These are phyloP conservation scores for Neurospora sp. DNA, from an alignment of 495 filamentous ascomycete species.

Conservation along the genomic window DNA sequence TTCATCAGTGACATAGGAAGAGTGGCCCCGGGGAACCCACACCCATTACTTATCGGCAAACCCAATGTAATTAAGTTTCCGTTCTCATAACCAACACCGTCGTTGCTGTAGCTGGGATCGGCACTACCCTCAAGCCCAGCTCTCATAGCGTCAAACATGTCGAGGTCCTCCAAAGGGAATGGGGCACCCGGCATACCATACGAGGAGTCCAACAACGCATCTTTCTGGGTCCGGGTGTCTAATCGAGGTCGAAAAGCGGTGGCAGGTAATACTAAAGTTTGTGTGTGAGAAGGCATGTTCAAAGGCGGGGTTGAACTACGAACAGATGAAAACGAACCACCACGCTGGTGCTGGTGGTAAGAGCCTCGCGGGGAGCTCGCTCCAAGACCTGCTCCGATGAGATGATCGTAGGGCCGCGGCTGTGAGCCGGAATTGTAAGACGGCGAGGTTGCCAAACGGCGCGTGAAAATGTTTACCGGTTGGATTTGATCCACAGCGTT, in stretches of 20 bases:
- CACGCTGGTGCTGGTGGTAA: slow-evolving; percentile 13
- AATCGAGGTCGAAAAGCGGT: slow-evolving; percentile 13
- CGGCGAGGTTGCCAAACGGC: neutral
- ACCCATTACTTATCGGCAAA: slow-evolving; percentile 14
- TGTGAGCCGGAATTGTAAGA: neutral
- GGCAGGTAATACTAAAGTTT: slow-evolving; percentile 28
- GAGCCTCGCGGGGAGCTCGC: neutral
- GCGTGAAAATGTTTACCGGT: neutral
- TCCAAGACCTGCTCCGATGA: neutral
- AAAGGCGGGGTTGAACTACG: slow-evolving; percentile 33
- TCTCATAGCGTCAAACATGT: slow-evolving; percentile 7
- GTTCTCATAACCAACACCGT: slow-evolving; percentile 6
- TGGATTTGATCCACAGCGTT: neutral
- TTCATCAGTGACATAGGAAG: slow-evolving; percentile 23
- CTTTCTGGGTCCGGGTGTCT: slow-evolving; percentile 23
- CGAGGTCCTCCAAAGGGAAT: slow-evolving; percentile 6
- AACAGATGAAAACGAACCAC: slow-evolving; percentile 23
- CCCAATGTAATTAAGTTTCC: slow-evolving; percentile 21
- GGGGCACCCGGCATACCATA: slow-evolving; percentile 7
- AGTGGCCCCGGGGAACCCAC: slow-evolving; percentile 15
- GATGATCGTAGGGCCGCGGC: neutral
- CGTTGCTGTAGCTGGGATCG: slow-evolving; percentile 3
- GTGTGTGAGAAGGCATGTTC: slow-evolving; percentile 30
- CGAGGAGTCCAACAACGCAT: slow-evolving; percentile 8
- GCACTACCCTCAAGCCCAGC: slow-evolving; percentile 4